These are phyloP conservation scores for Acanthochlamys bracteata DNA, from an alignment of 106 monocot species.

Conservation along the genomic window DNA sequence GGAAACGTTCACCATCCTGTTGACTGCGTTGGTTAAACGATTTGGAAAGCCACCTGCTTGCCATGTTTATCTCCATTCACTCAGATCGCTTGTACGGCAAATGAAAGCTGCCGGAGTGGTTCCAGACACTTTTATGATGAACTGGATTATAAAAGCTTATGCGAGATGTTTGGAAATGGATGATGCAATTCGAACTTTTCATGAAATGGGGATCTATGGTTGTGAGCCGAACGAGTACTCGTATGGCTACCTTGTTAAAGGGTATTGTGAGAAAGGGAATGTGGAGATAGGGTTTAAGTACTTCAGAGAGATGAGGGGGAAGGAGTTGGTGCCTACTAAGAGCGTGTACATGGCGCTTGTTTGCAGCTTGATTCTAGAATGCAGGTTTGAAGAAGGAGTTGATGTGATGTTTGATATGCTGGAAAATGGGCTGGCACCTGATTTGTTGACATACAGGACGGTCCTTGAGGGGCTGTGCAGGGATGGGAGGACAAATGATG, in stretches of 20 bases:
- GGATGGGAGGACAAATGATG: constrained; percentile 59
- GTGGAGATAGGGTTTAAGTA: constrained; percentile 40
- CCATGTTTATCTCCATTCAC: constrained; percentile 69
- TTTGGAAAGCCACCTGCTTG: constrained; percentile 51
- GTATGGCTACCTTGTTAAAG: constrained; percentile 72
- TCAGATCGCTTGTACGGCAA: constrained; percentile 60
- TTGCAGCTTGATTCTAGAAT: constrained; percentile 59
- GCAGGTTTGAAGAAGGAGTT: constrained; percentile 55
- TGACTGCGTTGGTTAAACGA: constrained; percentile 49
- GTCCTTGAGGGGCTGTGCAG: constrained; percentile 86
- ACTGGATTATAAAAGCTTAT: constrained; percentile 81
- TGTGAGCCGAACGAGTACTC: constrained; percentile 79
- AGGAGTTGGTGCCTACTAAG: constrained; percentile 57
- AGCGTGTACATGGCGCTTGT: constrained; percentile 57
- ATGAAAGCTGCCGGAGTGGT: constrained; percentile 78
- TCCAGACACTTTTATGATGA: constrained; percentile 51
- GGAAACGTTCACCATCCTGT: constrained; percentile 71
- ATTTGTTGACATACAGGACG: constrained; percentile 79
- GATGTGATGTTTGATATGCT: constrained; percentile 73
- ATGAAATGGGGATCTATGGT: constrained; percentile 69
- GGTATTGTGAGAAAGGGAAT: constrained; percentile 75
- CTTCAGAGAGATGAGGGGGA: constrained; percentile 70
- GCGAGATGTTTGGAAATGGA: constrained; percentile 72
- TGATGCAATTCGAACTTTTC: constrained; percentile 63
- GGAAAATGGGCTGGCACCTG: constrained; percentile 35